Evolutionary conservation across 345 rosid genomes (phyloP).

Genomic region (Noccaea caerulescens): DNA sequence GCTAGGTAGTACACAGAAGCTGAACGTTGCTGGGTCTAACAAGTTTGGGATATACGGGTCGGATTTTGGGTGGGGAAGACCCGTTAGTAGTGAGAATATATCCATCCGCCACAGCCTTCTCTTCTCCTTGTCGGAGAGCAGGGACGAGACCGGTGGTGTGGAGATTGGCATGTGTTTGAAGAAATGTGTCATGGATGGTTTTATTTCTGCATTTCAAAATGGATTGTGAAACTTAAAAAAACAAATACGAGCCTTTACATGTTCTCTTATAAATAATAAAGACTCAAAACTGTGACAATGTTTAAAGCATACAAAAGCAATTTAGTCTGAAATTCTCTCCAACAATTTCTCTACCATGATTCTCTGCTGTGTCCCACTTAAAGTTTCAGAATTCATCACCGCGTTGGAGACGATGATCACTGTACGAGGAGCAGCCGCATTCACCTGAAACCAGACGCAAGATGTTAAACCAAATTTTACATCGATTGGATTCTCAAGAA

Average conservation of each 20-base stretch:
- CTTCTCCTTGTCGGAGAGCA: not conserved
- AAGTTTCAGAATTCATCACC: conserved; percentile 68
- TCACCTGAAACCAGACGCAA: too few relatives aligned
- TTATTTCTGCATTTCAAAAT: not conserved
- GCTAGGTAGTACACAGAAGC: not conserved
- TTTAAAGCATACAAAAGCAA: too few relatives aligned
- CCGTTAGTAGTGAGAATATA: not conserved
- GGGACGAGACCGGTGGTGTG: not conserved
- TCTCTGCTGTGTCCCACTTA: conserved; percentile 70
- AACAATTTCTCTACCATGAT: conserved; percentile 78
- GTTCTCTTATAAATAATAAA: too few relatives aligned
- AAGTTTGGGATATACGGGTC: not conserved
- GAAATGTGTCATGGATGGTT: not conserved
- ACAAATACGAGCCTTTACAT: too few relatives aligned
- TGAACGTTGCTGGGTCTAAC: not conserved
- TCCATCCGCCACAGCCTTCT: not conserved
- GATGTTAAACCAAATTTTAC: too few relatives aligned
- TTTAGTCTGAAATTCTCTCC: conserved; percentile 54
- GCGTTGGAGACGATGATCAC: conserved; percentile 66
- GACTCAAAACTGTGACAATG: too few relatives aligned
- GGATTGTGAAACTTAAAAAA: not conserved
- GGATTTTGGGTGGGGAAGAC: conserved; percentile 1
- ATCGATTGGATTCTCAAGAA: too few relatives aligned
- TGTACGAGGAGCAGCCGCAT: conserved; percentile 55
- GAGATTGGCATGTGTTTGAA: not conserved